phyloP scores from a whole-genome alignment of 768 basidiomycete species.

The Fistulinella prunicolor region DNA sequence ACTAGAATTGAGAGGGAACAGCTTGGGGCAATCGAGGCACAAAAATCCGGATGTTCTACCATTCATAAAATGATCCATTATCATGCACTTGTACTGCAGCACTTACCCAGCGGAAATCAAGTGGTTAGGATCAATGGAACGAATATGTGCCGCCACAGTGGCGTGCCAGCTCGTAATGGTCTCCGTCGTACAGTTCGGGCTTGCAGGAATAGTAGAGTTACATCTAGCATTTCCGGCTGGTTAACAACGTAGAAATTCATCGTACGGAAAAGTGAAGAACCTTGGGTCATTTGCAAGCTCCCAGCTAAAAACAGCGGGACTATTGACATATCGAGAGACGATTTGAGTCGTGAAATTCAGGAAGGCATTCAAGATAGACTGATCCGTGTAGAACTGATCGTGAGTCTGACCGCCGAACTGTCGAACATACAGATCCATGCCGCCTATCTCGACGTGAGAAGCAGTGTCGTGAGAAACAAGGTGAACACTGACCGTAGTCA shows the following conservation, averaged over 20 bases:
- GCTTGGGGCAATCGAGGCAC: conserved; percentile 54
- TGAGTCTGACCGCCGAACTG: conserved; percentile 42
- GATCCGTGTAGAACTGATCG: conserved; percentile 58
- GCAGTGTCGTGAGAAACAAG: background rate
- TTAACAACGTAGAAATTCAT: background rate
- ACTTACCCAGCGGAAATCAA: conserved; percentile 60
- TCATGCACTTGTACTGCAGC: background rate
- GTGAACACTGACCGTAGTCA: conserved; percentile 47
- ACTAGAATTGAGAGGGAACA: conserved; percentile 40
- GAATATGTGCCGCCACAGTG: conserved; percentile 43
- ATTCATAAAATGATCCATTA: background rate
- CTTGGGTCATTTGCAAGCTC: conserved; percentile 68
- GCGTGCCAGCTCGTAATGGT: conserved; percentile 59
- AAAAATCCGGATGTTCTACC: conserved; percentile 54
- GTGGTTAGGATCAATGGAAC: conserved; percentile 56
- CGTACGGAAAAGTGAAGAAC: conserved; percentile 26
- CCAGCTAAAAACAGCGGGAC: conserved; percentile 52
- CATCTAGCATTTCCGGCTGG: conserved; percentile 39
- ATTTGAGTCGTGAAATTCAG: conserved; percentile 55
- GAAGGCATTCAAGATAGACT: conserved; percentile 48
- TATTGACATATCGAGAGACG: conserved; percentile 53
- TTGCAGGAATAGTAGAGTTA: conserved; percentile 49
- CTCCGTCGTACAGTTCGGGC: conserved; percentile 43
- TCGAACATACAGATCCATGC: conserved; percentile 66
- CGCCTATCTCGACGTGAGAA: conserved; percentile 38